Evolutionary conservation across 2,329 filamentous ascomycete genomes (phyloP), one percentile per base, ranked within the genome.

Genomic region (Beauveria sp.): DNA sequence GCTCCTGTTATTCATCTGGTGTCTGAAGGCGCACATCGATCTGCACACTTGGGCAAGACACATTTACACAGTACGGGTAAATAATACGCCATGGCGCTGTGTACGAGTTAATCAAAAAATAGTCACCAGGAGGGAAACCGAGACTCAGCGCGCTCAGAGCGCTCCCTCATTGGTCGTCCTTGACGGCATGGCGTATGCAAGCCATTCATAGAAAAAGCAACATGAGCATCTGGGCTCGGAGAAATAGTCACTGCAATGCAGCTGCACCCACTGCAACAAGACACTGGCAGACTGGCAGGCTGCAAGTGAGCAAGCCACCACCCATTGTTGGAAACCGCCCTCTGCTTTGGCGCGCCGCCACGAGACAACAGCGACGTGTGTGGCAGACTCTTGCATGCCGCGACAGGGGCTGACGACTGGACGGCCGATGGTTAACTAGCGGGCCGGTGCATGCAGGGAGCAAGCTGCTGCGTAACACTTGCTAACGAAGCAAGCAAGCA

Each of bases 301-400:
- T 55, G 52, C 52, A 44, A 54, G 52, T 54, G n/a, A 54, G 37
- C 37, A 54, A 54, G 52, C 52, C 52, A 55, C 24, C 41, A 43
- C 41, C 41, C 46, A 28, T 48, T 48, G 46, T 48, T 48, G 12
- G 5, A 37, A 34, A 52, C 10, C 20, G 2, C 20, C 16, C 5
- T 54, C 16, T 37, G 34, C 20, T 54, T 40, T 40, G 24, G 18
- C 16, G 37, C 22, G 37, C 51, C 20, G 16, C 37, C 22, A 54
- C 40, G 24, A 28, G 52, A 28, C 52, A 43, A 43, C 6, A 20
- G 43, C 18, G 10, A 22, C n/a, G 52, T 18, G 52, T 55, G 53
- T 55, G 53, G 41, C 26, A 55, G 41, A 55, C 41, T 55, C 10
- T 26, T 55, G 41, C 53, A 46, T 47, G 16, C 18, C 22, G 41